Evolutionary conservation across 2,329 filamentous ascomycete genomes (phyloP), one percentile per base, ranked within the genome.

Genomic region (Hypoxylon sp.): DNA sequence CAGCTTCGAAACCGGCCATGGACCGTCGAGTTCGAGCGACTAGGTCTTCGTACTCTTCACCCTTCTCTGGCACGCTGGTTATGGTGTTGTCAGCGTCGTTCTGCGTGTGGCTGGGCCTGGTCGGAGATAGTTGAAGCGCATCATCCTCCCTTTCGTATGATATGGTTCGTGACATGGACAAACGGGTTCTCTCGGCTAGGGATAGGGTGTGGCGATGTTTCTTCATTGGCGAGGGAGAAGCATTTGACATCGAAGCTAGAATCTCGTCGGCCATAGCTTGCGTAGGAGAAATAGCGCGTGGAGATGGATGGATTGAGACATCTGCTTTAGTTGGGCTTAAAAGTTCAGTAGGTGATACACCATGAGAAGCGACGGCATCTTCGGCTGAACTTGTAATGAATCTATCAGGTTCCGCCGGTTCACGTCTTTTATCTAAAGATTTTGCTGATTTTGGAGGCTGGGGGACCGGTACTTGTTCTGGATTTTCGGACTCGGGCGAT

Each of bases 131-230:
- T 37, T 72, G 48, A 70, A 71, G 33, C 11, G 63, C 35, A 3
- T 76, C 75, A 7, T 81, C 76, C 17, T 83, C 80, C 6, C 76
- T 72, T 3, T 81, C 78, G 6, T 68, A 79, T 6, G 73, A 79
- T 57, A 13, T 73, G 50, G 61, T 76, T 2, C 89, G 85, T 0
- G 90, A 89, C 90, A 97, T 95, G 17, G 93, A 94, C 60, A 94
- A 85, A 17, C 92, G 89, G 0, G 95, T 97, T 53, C 94, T 91
- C 76, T 97, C 94, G 3, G 91, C 87, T 0, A 96, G 85, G 0
- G 91, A 90, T 7, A 91, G 80, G 0, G 85, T 86, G 56, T 88
- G 88, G 0, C 88, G 83, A 0, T 82, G 80, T 64, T 82, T 85
- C 72, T 89, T 90, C 48, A 81, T 77, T 0, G 89, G 89, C 0